A percentile compares a stretch with the other conserved stretches of the same genome.
Evolutionary conservation across 257 asterid species (phyloP).

Genomic region (Ilex asprella): DNA sequence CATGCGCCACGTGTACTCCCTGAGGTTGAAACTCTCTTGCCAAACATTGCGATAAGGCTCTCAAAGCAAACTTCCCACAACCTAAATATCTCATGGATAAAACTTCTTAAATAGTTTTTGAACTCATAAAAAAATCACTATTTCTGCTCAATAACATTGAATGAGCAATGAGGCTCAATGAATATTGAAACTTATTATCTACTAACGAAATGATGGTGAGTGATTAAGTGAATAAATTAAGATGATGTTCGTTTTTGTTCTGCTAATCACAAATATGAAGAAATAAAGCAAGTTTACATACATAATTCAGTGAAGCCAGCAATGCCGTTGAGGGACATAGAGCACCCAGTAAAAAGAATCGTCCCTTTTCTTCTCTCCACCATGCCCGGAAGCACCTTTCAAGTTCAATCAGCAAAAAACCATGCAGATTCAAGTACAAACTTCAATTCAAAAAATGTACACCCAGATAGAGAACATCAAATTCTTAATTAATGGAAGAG

Average conservation of each 20-base stretch:
- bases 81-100: slow-evolving; percentile 23
- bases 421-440: not conserved
- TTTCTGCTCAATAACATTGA: too few species aligned
- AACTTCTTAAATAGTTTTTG: too few species aligned
- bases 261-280: too few species aligned
- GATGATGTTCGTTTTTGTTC: too few species aligned
- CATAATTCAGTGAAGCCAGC: slow-evolving; percentile 79
- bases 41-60: slow-evolving; percentile 74
- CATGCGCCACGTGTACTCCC: slow-evolving; percentile 87
- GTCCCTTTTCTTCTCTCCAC: slow-evolving; percentile 82
- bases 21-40: slow-evolving; percentile 68
- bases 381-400: slow-evolving; percentile 76
- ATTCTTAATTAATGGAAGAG: slow-evolving; percentile 19
- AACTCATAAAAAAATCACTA: too few species aligned
- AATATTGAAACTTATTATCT: too few species aligned
- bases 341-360: slow-evolving; percentile 76
- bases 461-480: not conserved
- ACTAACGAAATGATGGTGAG: too few species aligned
- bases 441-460: too few species aligned
- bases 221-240: too few species aligned
- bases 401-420: not conserved
- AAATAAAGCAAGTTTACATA: slow-evolving; percentile 8
- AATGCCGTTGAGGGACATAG: slow-evolving; percentile 62
- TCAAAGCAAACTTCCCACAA: slow-evolving; percentile 78
- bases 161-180: too few species aligned